phyloP scores from a whole-genome alignment of 106 monocot species.

The Xerophyta viscosa region DNA sequence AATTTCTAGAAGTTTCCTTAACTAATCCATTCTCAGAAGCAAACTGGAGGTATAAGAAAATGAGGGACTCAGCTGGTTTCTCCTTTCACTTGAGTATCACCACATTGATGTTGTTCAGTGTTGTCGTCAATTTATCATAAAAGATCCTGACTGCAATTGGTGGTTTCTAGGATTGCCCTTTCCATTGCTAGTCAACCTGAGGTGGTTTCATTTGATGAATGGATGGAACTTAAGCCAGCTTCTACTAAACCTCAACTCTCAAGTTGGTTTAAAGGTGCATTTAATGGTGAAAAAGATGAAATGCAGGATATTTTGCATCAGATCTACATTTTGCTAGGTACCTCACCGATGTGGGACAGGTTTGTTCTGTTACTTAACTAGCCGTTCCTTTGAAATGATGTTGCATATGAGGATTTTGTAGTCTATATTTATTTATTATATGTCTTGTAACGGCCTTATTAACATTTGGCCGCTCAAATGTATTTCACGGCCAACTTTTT shows the following conservation, averaged over 20 bases:
- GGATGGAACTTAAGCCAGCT: conserved; percentile 63
- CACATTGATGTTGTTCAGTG: neutral
- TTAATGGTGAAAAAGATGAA: conserved; percentile 46
- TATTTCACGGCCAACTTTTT: too few relatives aligned
- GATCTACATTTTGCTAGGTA: conserved; percentile 60
- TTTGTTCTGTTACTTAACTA: conserved; percentile 9
- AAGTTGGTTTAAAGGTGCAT: conserved; percentile 80
- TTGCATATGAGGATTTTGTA: neutral
- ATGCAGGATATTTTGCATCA: conserved; percentile 45
- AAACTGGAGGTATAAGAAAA: too few relatives aligned
- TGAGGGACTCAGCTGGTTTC: too few relatives aligned
- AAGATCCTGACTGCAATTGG: neutral
- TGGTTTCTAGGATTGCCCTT: conserved; percentile 35
- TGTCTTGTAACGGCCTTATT: neutral
- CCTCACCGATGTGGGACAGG: conserved; percentile 98
- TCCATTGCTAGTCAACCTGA: conserved; percentile 57
- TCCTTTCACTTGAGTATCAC: too few relatives aligned
- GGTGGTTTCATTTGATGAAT: conserved; percentile 68
- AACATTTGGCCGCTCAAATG: too few relatives aligned
- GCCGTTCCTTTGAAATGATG: neutral
- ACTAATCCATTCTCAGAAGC: too few relatives aligned
- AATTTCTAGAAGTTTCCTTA: too few relatives aligned
- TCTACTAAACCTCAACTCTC: conserved; percentile 37
- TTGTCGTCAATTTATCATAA: neutral
- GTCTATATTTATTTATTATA: neutral